Base-by-base conservation (phyloP, 2,329 filamentous ascomycete genomes). In the Stromatinia cepivora region DNA sequence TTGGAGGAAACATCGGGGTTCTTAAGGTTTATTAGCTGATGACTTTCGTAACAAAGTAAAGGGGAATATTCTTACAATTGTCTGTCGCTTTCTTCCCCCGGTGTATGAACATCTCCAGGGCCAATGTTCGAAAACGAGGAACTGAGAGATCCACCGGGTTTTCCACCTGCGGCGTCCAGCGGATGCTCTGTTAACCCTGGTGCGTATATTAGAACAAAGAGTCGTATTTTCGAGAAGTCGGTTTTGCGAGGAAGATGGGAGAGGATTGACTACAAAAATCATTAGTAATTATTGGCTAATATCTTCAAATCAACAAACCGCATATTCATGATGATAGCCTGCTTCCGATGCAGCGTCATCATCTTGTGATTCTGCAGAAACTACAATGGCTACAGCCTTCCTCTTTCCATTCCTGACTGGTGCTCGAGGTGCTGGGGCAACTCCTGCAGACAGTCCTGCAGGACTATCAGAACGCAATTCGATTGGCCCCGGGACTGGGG, bases 51-150 rank as follows among this genome's bases (percentile, higher is more conserved):
- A 52, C 17, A 4, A 2, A 13, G n/a, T 17, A 10, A 20, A 3
- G 20, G 15, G 20, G 22, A 17, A 22, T 25, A 13, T 39, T 15
- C 85, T 78, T 81, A 87, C 83, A 87, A 71, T 9, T 86, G 84
- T 71, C 83, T 88, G 77, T 87, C 87, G 17, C 81, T 77, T 73
- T 92, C 90, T 58, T 90, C 88, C 67, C 84, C 86, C 34, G 90
- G 87, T 0, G 89, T 89, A 76, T 88, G 86, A 64, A 86, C 89
- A 80, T 94, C 89, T 73, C 91, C 87, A 75, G 87, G 86, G 71
- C 87, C 89, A 79, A 97, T 95, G 81, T 95, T 93, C 73, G 92
- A 93, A 82, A 93, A 97, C 6, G 93, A 96, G 66, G 92, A 96
- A 81, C 87, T 88, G 71, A 85, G 86, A 79, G 83, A 96, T 81